Evolutionary conservation across 2,329 filamentous ascomycete species (phyloP), one percentile per base, ranked within the genome.

Genomic region (Clarireedia paspali): DNA sequence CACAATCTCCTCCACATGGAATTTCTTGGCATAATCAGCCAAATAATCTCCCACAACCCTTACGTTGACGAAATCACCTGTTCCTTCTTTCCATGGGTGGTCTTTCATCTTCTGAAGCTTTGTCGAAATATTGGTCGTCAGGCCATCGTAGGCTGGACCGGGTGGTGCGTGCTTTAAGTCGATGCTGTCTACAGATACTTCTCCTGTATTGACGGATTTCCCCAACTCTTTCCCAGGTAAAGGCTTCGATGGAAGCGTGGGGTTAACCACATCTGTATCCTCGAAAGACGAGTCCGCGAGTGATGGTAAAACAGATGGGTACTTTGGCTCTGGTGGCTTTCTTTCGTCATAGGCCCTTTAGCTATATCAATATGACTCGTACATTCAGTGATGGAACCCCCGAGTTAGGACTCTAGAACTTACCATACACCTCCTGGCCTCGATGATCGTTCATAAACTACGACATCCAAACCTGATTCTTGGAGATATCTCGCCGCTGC

Each of bases 361-460:
- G 30, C 27, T 38, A 27, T n/a, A 26, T 55, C 3, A 55, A 30
- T 46, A 14, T 6, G 3, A 15, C 4, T 52, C 20, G 6, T 34
- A 14, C 34, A 9, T 24, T 1, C 14, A 4, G 14, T 5, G 14
- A 7, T 4, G 17, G 14, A 4, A 20, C 20, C 15, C 2, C 12
- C 7, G 38, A n/a, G 9, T 39, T 47, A 44, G 17, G 34, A 39
- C 4, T 10, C 1, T 10, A 12, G 1, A 30, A 46, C 55, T 34
- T 23, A 64, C 80, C 81, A 83, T 27, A 81, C 73, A 14, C 81
- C 80, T 2, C 81, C 80, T n/a, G 75, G 72, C 15, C 70, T 73
- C 53, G 70, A 70, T 4, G 73, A 76, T 53, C 81, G 71, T 59
- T 84, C 80, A 59, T 78, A 82, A 0, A 83, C 73, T 0, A 73